Conservation (phyloP, 208 protist genomes). For the Wallacemonas rigidus region DNA sequence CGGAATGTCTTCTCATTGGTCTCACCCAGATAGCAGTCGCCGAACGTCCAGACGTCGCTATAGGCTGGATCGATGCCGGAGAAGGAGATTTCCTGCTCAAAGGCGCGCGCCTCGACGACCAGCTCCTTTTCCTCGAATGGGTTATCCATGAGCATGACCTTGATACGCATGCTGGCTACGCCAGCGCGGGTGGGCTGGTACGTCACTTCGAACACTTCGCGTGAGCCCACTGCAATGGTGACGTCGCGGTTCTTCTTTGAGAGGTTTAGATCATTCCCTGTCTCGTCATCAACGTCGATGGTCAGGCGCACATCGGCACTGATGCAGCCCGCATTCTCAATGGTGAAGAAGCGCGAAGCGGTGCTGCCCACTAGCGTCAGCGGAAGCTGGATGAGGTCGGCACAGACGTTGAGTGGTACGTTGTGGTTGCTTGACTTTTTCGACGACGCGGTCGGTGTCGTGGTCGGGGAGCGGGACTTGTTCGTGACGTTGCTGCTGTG, state of each 20-base stretch:
- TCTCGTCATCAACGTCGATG: slow-evolving; percentile 29
- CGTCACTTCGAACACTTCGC: slow-evolving; percentile 58
- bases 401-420: background rate
- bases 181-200: slow-evolving; percentile 64
- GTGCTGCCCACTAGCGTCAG: slow-evolving; percentile 74
- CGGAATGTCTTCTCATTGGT: slow-evolving; percentile 70
- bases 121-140: slow-evolving; percentile 93
- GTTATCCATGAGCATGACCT: slow-evolving; percentile 90
- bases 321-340: slow-evolving; percentile 90
- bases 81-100: slow-evolving; percentile 86
- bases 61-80: slow-evolving; percentile 84
- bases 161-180: slow-evolving; percentile 52
- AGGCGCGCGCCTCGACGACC: slow-evolving; percentile 79
- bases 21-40: slow-evolving; percentile 80
- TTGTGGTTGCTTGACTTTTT: background rate
- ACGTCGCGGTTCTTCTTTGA: slow-evolving; percentile 61
- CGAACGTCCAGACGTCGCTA: slow-evolving; percentile 81
- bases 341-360: slow-evolving; percentile 47
- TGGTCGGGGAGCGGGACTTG: background rate
- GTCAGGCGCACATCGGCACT: slow-evolving; percentile 79
- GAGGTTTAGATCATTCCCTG: slow-evolving; percentile 22
- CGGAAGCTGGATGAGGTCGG: slow-evolving; percentile 79
- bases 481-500: slow-evolving; percentile 10
- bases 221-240: slow-evolving; percentile 48
- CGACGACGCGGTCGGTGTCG: background rate